Evolutionary conservation across 176 grass and related monocot species (phyloP).

Genomic region (Rhynchospora pubera): DNA sequence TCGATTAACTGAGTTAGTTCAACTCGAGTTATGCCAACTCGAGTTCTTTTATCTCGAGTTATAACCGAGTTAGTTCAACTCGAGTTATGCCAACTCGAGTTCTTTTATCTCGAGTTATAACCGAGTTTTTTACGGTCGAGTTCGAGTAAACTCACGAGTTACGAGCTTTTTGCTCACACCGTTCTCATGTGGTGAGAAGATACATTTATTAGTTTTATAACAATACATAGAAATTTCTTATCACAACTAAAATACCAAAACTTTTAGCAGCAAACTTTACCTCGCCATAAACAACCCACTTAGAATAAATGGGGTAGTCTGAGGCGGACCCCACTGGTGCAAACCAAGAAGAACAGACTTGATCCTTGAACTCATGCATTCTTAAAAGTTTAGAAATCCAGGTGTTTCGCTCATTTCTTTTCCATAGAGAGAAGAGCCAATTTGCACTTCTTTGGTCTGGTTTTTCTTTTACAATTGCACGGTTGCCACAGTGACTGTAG

Average conservation of each 20-base stretch:
- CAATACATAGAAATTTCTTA: neutral
- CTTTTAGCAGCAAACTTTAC: slow-evolving; percentile 26
- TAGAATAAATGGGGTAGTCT: slow-evolving; percentile 90
- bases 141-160: too few relatives aligned
- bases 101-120: too few relatives aligned
- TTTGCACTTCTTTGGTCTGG: slow-evolving; percentile 65
- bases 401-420: slow-evolving; percentile 69
- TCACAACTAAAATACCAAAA: neutral
- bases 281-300: slow-evolving; percentile 98
- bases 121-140: too few relatives aligned
- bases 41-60: too few relatives aligned
- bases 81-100: too few relatives aligned
- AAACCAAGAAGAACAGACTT: slow-evolving; percentile 96
- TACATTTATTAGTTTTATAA: neutral
- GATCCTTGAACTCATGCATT: slow-evolving; percentile 93
- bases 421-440: slow-evolving; percentile 79
- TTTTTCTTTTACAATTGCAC: slow-evolving; percentile 65
- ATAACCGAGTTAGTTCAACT: too few relatives aligned
- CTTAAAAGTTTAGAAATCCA: slow-evolving; percentile 54
- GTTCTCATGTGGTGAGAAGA: neutral
- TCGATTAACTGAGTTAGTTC: too few relatives aligned
- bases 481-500: slow-evolving; percentile 94
- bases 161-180: too few relatives aligned
- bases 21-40: too few relatives aligned
- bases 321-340: slow-evolving; percentile 86